These are phyloP conservation scores for Pythium pyrilobum DNA, from an alignment of 352 stramenopile species.

Conservation along the genomic window DNA sequence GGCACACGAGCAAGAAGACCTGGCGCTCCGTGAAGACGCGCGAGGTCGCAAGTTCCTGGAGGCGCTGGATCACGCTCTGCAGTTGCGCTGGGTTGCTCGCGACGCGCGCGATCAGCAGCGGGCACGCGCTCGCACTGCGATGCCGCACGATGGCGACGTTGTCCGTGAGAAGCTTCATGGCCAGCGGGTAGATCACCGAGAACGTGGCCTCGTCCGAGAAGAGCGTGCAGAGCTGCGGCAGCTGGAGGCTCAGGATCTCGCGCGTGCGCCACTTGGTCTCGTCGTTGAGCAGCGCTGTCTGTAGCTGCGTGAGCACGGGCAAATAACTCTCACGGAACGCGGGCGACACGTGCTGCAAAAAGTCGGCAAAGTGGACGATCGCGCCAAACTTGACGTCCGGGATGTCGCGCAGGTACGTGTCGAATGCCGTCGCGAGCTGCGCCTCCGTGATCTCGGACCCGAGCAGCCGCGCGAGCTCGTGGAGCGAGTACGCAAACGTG, in stretches of 20 bases:
- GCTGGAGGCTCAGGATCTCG: conserved; percentile 65
- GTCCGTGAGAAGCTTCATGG: conserved; percentile 74
- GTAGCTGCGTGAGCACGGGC: conserved; percentile 61
- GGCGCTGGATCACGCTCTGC: conserved; percentile 37
- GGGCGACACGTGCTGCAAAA: conserved; percentile 67
- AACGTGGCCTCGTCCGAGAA: conserved; percentile 72
- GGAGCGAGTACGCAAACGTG: conserved; percentile 90
- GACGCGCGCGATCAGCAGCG: conserved; percentile 50
- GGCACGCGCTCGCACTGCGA: conserved; percentile 65
- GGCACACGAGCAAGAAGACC: conserved; percentile 60
- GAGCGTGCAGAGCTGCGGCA: conserved; percentile 63
- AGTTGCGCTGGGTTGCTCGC: conserved; percentile 41
- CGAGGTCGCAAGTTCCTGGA: conserved; percentile 47
- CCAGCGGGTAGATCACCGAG: conserved; percentile 66
- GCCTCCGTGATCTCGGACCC: conserved; percentile 73
- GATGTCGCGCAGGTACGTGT: conserved; percentile 79
- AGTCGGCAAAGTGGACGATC: conserved; percentile 84
- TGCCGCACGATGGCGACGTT: conserved; percentile 68
- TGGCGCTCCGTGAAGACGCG: conserved; percentile 60
- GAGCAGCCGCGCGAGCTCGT: conserved; percentile 83
- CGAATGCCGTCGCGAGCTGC: conserved; percentile 77
- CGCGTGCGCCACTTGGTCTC: conserved; percentile 85
- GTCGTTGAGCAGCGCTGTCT: conserved; percentile 39
- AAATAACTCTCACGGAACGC: conserved; percentile 77
- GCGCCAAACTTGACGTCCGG: conserved; percentile 78